Percentiles rank a stretch among this genome's conserved stretches.
Evolutionary conservation across 345 rosid genomes (phyloP).

Genomic region (Citrus inodora): DNA sequence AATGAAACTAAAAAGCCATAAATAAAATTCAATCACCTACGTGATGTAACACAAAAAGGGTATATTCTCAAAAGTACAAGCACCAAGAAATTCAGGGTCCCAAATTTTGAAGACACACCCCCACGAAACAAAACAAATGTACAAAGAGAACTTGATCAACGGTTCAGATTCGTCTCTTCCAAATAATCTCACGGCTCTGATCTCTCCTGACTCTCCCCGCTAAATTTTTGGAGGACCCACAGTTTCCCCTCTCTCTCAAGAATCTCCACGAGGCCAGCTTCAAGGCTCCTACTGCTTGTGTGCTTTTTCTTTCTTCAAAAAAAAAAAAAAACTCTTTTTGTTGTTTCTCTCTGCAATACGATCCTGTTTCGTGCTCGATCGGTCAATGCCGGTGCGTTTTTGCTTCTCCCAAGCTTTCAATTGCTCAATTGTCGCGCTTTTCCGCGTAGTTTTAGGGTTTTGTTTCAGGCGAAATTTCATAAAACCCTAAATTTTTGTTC

Average conservation of each 20-base stretch:
- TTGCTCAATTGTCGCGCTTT: not conserved
- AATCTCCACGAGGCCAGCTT: constrained; percentile 24
- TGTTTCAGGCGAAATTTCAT: not conserved
- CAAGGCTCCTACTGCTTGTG: not conserved
- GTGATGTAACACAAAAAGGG: not conserved
- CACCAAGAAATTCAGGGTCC: not conserved
- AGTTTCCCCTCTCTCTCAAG: not conserved
- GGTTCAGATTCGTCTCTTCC: constrained; percentile 17
- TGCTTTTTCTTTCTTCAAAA: not conserved
- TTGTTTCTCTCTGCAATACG: constrained; percentile 16
- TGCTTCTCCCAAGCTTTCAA: not conserved
- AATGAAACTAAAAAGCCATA: not conserved
- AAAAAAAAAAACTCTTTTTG: not conserved
- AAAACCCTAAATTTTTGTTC: constrained; percentile 7
- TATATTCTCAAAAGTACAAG: not conserved
- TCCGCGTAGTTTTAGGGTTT: not conserved
- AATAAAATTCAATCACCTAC: not conserved
- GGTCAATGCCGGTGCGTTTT: constrained; percentile 45
- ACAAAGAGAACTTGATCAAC: not conserved
- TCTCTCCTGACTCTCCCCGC: constrained; percentile 4
- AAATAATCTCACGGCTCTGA: not conserved
- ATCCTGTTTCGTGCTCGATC: constrained; percentile 19
- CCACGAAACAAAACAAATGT: not conserved
- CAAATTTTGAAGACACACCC: not conserved
- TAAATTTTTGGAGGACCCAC: constrained; percentile 28